These are phyloP conservation scores for Zarea fungicola DNA, from an alignment of 2,329 filamentous ascomycete species.

Conservation along the genomic window DNA sequence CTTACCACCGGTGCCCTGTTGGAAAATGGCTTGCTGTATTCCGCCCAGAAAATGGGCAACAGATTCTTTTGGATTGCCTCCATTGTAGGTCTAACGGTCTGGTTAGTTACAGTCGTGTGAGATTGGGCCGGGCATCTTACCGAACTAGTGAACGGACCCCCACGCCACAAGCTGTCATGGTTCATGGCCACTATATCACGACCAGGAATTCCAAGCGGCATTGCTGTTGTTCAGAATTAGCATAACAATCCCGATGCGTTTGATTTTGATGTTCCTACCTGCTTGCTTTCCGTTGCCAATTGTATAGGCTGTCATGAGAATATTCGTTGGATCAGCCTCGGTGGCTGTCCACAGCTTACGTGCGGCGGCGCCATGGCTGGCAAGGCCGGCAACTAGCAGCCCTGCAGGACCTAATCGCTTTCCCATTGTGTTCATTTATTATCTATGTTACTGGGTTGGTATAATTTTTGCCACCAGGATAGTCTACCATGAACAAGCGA, in stretches of 20 bases:
- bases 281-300: constrained; percentile 45
- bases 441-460: no score
- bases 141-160: constrained; percentile 40
- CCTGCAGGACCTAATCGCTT: neutral
- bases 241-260: neutral
- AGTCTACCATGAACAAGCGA: no score
- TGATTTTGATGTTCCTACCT: constrained; percentile 22
- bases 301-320: constrained; percentile 35
- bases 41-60: constrained; percentile 31
- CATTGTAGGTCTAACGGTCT: constrained; percentile 34
- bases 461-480: no score
- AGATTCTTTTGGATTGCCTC: constrained; percentile 38
- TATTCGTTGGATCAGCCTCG: constrained; percentile 12
- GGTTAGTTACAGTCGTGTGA: neutral
- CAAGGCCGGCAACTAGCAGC: neutral
- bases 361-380: neutral
- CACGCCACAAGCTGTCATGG: constrained; percentile 45
- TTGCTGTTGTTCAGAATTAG: constrained; percentile 10
- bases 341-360: constrained; percentile 10
- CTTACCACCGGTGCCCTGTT: constrained; percentile 41
- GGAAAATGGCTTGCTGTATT: constrained; percentile 42
- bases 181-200: constrained; percentile 40
- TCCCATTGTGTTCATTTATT: no score
- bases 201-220: constrained; percentile 38
- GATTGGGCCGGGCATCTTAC: constrained; percentile 20